These are phyloP conservation scores for Durotheca rogersii DNA, from an alignment of 495 filamentous ascomycete species.

Conservation along the genomic window DNA sequence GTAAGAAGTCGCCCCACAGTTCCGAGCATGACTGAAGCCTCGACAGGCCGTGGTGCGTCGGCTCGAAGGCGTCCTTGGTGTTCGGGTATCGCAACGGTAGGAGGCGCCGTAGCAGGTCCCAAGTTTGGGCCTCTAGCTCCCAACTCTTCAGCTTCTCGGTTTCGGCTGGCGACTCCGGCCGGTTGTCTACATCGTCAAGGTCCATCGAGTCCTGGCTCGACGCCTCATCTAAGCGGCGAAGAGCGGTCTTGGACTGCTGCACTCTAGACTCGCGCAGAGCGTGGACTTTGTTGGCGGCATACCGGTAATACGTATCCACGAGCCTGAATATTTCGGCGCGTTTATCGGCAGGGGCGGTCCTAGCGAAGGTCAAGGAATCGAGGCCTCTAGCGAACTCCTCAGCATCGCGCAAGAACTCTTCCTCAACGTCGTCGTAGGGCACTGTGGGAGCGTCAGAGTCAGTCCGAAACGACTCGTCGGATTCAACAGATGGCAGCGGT, in stretches of 20 bases:
- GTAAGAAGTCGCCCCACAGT: slow-evolving; percentile 49
- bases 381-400: slow-evolving; percentile 49
- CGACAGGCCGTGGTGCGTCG: slow-evolving; percentile 33
- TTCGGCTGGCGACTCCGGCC: slow-evolving; percentile 33
- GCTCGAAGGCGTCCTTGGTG: slow-evolving; percentile 34
- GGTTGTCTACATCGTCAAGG: slow-evolving; percentile 49
- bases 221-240: slow-evolving; percentile 54
- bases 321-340: slow-evolving; percentile 47
- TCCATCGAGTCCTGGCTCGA: slow-evolving; percentile 61
- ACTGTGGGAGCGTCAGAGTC: slow-evolving; percentile 10
- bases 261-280: slow-evolving; percentile 38
- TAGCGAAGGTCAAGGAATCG: slow-evolving; percentile 39
- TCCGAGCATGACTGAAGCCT: slow-evolving; percentile 38
- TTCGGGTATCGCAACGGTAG: slow-evolving; percentile 51
- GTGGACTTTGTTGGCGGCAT: slow-evolving; percentile 41
- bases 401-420: slow-evolving; percentile 43
- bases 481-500: slow-evolving; percentile 12
- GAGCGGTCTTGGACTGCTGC: slow-evolving; percentile 7
- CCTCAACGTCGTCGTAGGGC: slow-evolving; percentile 22
- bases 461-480: slow-evolving; percentile 13
- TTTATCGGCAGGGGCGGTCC: slow-evolving; percentile 39
- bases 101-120: slow-evolving; percentile 73
- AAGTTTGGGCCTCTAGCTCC: slow-evolving; percentile 76
- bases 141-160: slow-evolving; percentile 39
- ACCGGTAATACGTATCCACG: slow-evolving; percentile 46